A percentile compares a stretch with the other conserved stretches of the same genome.
These are phyloP conservation scores for Fusarium sp. DNA, from an alignment of 2,329 filamentous ascomycete species.

Conservation along the genomic window DNA sequence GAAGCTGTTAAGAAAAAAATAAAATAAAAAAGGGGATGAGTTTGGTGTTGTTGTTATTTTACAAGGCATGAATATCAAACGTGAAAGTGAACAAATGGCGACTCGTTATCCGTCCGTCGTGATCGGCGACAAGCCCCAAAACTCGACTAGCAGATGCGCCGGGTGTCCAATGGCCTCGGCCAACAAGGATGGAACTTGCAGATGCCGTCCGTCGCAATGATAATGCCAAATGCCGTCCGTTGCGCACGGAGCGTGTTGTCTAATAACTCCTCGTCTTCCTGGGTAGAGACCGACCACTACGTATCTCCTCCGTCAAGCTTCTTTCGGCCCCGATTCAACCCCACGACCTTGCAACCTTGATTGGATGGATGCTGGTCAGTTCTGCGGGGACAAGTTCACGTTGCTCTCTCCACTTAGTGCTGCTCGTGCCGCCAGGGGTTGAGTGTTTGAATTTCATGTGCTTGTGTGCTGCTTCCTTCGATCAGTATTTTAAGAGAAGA, in stretches of 20 bases:
- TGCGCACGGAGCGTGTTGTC: constrained; percentile 7
- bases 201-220: constrained; percentile 4
- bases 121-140: constrained; percentile 7
- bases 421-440: neutral
- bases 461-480: neutral
- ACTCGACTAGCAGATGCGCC: neutral
- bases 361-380: constrained; percentile 11
- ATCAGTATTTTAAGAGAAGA: neutral
- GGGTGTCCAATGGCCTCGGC: neutral
- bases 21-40: neutral
- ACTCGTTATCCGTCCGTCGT: neutral
- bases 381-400: constrained; percentile 6
- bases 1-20: neutral
- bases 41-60: neutral
- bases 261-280: no score
- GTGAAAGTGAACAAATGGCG: neutral
- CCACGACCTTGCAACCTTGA: constrained; percentile 7
- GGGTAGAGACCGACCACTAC: constrained; percentile 1
- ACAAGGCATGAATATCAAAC: neutral
- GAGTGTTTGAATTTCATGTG: neutral
- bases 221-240: neutral
- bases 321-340: neutral
- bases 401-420: constrained; percentile 7
- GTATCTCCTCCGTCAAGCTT: neutral
- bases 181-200: constrained; percentile 5